A percentile compares a stretch with the other conserved stretches of the same genome.
Evolutionary conservation across 2,329 filamentous ascomycete species (phyloP).

Genomic region (Colletotrichum gigasporum): DNA sequence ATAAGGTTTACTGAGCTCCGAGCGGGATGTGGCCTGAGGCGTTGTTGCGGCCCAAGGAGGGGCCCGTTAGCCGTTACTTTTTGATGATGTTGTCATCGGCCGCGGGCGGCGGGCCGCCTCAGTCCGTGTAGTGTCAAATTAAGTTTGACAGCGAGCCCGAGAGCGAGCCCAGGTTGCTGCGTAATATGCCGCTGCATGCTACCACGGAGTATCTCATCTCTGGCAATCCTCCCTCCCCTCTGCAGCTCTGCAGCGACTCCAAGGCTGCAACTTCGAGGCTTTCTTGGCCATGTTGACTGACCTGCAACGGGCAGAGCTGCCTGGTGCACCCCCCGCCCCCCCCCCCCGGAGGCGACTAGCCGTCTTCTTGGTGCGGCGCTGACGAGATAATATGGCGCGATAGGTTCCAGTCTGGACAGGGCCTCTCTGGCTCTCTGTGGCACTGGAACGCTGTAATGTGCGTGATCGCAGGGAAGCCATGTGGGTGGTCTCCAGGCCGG

Average conservation of each 20-base stretch:
- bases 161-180: not conserved
- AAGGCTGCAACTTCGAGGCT: too few species aligned
- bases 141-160: not conserved
- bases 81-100: constrained; percentile 3
- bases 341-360: not conserved
- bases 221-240: too few species aligned
- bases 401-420: not conserved
- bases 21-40: not conserved
- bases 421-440: not conserved
- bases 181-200: not conserved
- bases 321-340: not conserved
- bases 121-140: not conserved
- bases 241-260: too few species aligned
- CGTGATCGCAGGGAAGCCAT: constrained; percentile 24
- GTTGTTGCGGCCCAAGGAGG: constrained; percentile 3
- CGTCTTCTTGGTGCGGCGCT: constrained; percentile 1
- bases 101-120: not conserved
- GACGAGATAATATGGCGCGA: constrained; percentile 13
- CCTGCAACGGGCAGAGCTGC: not conserved
- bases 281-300: too few species aligned
- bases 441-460: not conserved
- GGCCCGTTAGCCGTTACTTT: not conserved
- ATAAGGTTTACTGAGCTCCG: constrained; percentile 16
- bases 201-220: too few species aligned
- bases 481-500: constrained; percentile 20